phyloP scores from a whole-genome alignment of 164 flowering plant genomes.

The Magnolia sinica region DNA sequence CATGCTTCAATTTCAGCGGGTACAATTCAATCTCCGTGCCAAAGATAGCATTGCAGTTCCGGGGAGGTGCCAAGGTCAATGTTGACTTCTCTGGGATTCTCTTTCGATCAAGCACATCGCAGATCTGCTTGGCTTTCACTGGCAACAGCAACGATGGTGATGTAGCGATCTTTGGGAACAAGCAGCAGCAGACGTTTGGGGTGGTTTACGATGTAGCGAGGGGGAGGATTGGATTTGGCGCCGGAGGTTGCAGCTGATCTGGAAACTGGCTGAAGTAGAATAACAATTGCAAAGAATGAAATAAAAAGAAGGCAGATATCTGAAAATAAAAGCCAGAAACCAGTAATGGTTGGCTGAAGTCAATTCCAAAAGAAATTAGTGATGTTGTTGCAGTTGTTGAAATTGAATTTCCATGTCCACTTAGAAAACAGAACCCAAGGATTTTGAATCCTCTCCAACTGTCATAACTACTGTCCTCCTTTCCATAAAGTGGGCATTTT shows the following conservation, averaged over 20 bases:
- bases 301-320: not conserved
- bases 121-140: conserved; percentile 43
- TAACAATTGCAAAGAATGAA: not conserved
- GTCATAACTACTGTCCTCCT: too few relatives aligned
- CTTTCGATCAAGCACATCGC: conserved; percentile 8
- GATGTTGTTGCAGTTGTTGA: too few relatives aligned
- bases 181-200: conserved; percentile 38
- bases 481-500: too few relatives aligned
- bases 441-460: too few relatives aligned
- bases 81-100: conserved; percentile 28
- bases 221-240: conserved; percentile 38
- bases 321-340: not conserved
- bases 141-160: conserved; percentile 18
- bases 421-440: too few relatives aligned
- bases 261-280: not conserved
- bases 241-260: conserved; percentile 32
- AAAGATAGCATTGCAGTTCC: conserved; percentile 20
- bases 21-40: conserved; percentile 19
- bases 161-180: conserved; percentile 35
- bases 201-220: conserved; percentile 42
- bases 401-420: too few relatives aligned
- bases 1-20: conserved; percentile 51
- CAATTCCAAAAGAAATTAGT: not conserved
- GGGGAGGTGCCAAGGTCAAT: conserved; percentile 20
- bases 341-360: not conserved